Evolutionary conservation across 441 rosid species (phyloP).

Genomic region (Pelargonium citronellum): DNA sequence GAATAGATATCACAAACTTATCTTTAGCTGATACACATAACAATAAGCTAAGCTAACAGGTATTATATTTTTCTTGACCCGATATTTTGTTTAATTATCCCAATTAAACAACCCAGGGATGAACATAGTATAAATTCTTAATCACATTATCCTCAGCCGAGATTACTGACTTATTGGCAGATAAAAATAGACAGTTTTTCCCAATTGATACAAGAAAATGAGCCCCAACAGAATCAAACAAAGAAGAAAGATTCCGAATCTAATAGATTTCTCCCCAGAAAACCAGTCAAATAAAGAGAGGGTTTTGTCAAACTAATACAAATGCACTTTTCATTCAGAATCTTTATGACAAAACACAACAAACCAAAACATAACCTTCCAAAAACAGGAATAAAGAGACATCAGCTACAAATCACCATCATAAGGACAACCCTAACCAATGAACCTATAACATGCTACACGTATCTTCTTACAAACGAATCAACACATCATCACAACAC

Average conservation of each 20-base stretch:
- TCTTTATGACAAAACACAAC: slow-evolving; percentile 56
- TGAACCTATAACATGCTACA: slow-evolving; percentile 20
- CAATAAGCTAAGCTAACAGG: neutral
- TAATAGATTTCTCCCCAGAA: slow-evolving; percentile 22
- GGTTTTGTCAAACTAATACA: slow-evolving; percentile 33
- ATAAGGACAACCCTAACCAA: slow-evolving; percentile 21
- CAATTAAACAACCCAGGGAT: neutral
- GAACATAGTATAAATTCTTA: neutral
- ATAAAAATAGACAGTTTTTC: slow-evolving; percentile 12
- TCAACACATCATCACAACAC: too few species aligned
- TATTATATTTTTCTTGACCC: neutral
- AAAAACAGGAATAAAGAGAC: slow-evolving; percentile 32
- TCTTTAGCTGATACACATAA: neutral
- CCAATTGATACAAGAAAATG: slow-evolving; percentile 23
- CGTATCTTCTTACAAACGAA: slow-evolving; percentile 11
- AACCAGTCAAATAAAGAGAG: slow-evolving; percentile 27
- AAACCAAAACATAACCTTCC: slow-evolving; percentile 58
- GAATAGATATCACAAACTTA: neutral
- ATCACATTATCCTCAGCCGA: neutral
- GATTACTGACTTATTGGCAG: slow-evolving; percentile 14
- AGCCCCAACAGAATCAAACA: slow-evolving; percentile 22
- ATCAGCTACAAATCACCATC: slow-evolving; percentile 22
- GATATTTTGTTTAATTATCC: neutral
- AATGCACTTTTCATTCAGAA: slow-evolving; percentile 42
- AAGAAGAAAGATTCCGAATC: slow-evolving; percentile 27